Base-by-base conservation (phyloP, 306 rosid species). In the Begonia fuchsioides region DNA sequence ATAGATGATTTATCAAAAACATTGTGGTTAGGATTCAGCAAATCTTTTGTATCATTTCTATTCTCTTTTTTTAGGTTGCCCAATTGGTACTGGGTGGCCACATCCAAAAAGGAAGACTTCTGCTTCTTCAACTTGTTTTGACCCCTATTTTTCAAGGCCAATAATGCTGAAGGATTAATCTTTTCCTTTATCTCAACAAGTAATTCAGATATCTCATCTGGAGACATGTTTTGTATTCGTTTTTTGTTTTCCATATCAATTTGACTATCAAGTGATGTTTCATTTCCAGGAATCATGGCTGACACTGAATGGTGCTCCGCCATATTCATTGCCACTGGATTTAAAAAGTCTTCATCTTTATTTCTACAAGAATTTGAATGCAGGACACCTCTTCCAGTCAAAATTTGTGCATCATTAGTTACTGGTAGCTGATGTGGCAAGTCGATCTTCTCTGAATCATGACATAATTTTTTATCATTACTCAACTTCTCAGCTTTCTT, bases 211-310 rank as follows among this genome's bases (percentile, higher is more conserved):
- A 90, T 75, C 67, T 90, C 95, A 61, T 76, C 73, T 11, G 74
- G 46, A 12, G 92, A 72, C 98, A 90, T 85, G 64, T 61, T 67
- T 51, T 65, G 69, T 57, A 90, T 59, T 40, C 62, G 72, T 44
- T 75, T 79, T 46, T 43, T 51, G 72, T 90, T 90, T 71, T 90
- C 94, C 2, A 64, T 71, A 70, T 85, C 87, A 65, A 90, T 85
- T 65, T 81, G 79, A 62, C 63, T 63, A 68, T 81, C 76, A 43
- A 85, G 59, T 12, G 83, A 62, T 43, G 59, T 76, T 48, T 74
- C 72, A 53, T 58, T 58, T 38, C 45, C 13, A 43, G 60, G 43
- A 43, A 56, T 16, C n/a, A 60, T 58, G 49, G 76, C 54, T 39
- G 67, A 48, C 56, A 71, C 64, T 41, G 47, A 61, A 38, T 59